Conservation (phyloP, 805 yeast species). For the Saturnispora halmiae region DNA sequence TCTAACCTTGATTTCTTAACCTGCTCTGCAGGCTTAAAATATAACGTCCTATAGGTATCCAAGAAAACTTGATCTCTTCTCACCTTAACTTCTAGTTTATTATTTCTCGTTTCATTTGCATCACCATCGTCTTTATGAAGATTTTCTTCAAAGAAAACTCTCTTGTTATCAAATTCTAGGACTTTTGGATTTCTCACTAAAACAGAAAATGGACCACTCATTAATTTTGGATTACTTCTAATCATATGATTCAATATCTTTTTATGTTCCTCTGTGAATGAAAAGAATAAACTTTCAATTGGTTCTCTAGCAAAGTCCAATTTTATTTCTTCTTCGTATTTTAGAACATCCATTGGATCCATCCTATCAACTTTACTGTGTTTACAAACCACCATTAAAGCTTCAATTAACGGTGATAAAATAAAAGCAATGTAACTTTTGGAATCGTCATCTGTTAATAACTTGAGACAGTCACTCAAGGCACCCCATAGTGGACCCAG, state of each 20-base stretch:
- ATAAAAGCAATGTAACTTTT: conserved; percentile 66
- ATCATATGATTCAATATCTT: conserved; percentile 87
- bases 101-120: conserved; percentile 25
- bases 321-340: conserved; percentile 56
- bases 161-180: conserved; percentile 89
- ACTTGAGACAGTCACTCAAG: conserved; percentile 59
- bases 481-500: conserved; percentile 82
- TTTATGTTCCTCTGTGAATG: conserved; percentile 83
- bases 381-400: conserved; percentile 93
- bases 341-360: conserved; percentile 44
- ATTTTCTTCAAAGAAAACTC: conserved; percentile 71
- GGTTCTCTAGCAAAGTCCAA: conserved; percentile 67
- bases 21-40: conserved; percentile 68
- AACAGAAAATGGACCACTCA: conserved; percentile 93
- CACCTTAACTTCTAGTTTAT: conserved; percentile 55
- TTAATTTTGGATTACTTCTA: conserved; percentile 77
- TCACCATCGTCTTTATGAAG: conserved; percentile 43
- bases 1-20: conserved; percentile 66
- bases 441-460: conserved; percentile 49
- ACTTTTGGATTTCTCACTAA: conserved; percentile 82
- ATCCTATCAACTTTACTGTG: conserved; percentile 58
- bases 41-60: conserved; percentile 78
- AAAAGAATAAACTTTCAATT: conserved; percentile 67
- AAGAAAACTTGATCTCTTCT: conserved; percentile 86
- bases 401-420: conserved; percentile 77